Percentiles rank a stretch among this genome's conserved stretches.
Evolutionary conservation across 768 basidiomycete species (phyloP).

Genomic region (Trametes sanguinea): DNA sequence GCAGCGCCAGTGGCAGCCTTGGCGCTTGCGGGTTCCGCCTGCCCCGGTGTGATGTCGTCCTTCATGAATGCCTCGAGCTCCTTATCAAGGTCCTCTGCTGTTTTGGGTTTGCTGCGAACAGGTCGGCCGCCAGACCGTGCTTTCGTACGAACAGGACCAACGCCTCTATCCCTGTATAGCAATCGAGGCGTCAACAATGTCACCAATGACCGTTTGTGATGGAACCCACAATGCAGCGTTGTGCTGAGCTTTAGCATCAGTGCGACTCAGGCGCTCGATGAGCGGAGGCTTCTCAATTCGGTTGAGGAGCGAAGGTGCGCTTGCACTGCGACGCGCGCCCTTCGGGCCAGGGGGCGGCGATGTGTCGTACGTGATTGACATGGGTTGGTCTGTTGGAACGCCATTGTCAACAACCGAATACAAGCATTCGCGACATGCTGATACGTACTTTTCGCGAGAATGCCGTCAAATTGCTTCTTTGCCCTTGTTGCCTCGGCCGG

Average conservation of each 20-base stretch:
- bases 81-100: constrained; percentile 81
- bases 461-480: constrained; percentile 83
- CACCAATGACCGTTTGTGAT: too few species aligned
- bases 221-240: neutral
- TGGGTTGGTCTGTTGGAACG: constrained; percentile 59
- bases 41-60: constrained; percentile 41
- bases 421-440: neutral
- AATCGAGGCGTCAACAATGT: neutral
- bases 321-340: constrained; percentile 46
- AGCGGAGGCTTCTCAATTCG: constrained; percentile 77
- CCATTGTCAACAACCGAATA: constrained; percentile 1
- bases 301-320: constrained; percentile 58
- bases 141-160: constrained; percentile 38
- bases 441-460: constrained; percentile 78
- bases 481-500: constrained; percentile 77
- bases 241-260: constrained; percentile 36
- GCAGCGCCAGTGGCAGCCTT: constrained; percentile 15
- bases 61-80: constrained; percentile 89
- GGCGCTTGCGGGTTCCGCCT: constrained; percentile 31
- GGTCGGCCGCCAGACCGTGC: constrained; percentile 30
- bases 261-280: constrained; percentile 59
- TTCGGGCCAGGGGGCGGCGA: constrained; percentile 38
- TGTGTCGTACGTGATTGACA: constrained; percentile 67
- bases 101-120: constrained; percentile 53
- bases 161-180: constrained; percentile 25